Evolutionary conservation across 169 alveolate species (phyloP).

Genomic region (Plasmodium adleri): DNA sequence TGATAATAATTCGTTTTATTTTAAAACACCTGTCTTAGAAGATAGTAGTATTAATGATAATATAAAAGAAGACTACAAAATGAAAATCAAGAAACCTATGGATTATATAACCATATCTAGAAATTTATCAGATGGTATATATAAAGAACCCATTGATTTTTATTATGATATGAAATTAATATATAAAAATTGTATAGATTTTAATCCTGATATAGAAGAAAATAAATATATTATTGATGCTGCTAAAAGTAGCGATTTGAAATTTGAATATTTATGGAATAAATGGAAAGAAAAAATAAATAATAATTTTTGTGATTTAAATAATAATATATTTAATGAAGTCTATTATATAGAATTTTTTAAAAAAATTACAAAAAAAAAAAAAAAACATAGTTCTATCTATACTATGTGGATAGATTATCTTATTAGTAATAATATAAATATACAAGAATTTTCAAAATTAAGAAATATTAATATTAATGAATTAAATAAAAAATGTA

Average conservation of each 20-base stretch:
- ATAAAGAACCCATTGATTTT: conserved; percentile 19
- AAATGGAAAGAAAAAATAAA: conserved; percentile 30
- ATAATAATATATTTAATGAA: conserved; percentile 14
- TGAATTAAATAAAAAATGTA: conserved; percentile 22
- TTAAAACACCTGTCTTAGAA: conserved; percentile 53
- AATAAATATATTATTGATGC: conserved; percentile 53
- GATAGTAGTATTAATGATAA: conserved; percentile 25
- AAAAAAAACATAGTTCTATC: conserved; percentile 34
- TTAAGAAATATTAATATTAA: conserved; percentile 16
- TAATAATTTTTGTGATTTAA: background rate
- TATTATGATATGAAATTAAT: conserved; percentile 40
- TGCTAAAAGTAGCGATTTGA: conserved; percentile 37
- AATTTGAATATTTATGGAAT: conserved; percentile 28
- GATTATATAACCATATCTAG: conserved; percentile 43
- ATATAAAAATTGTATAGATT: conserved; percentile 46
- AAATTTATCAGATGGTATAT: conserved; percentile 24
- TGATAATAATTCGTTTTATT: conserved; percentile 40
- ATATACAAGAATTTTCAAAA: conserved; percentile 15
- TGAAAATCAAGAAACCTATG: conserved; percentile 49
- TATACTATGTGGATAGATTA: conserved; percentile 42
- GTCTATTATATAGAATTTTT: conserved; percentile 25
- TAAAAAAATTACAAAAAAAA: conserved; percentile 32
- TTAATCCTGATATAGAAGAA: conserved; percentile 40
- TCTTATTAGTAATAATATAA: conserved; percentile 11
- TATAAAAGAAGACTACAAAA: conserved; percentile 35